phyloP scores from a whole-genome alignment of 176 grass and related monocot species.

The Rhynchospora breviuscula region DNA sequence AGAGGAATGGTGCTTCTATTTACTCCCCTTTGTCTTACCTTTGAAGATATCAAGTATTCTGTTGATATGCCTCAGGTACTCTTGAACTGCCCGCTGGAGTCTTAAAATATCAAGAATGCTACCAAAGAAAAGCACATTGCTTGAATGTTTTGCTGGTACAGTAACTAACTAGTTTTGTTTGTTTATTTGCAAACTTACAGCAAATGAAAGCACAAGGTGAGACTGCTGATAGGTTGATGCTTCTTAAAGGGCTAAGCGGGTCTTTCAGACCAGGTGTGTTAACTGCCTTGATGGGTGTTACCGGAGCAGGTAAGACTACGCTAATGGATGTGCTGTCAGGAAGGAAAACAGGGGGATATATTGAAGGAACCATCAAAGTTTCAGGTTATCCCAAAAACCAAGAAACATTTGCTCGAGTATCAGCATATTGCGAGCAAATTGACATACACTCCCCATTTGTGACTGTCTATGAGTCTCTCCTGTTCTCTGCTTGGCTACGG shows the following conservation, averaged over 20 bases:
- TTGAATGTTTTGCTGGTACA: background rate
- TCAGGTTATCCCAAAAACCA: conserved; percentile 83
- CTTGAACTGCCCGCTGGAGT: background rate
- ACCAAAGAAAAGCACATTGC: background rate
- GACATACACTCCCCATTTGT: conserved; percentile 85
- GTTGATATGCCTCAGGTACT: conserved; percentile 49
- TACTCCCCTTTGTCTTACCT: conserved; percentile 37
- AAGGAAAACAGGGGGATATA: conserved; percentile 72
- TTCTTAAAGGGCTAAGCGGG: conserved; percentile 64
- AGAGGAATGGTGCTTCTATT: conserved; percentile 55
- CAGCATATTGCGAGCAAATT: conserved; percentile 79
- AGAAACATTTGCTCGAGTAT: conserved; percentile 79
- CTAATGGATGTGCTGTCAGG: conserved; percentile 68
- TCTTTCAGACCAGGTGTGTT: conserved; percentile 76
- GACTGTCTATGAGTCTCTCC: conserved; percentile 68
- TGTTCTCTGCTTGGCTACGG: conserved; percentile 53
- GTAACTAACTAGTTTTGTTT: background rate
- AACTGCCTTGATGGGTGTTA: conserved; percentile 81
- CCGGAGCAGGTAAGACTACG: conserved; percentile 83
- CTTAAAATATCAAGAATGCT: background rate
- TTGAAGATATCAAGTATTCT: conserved; percentile 46
- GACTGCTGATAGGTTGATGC: conserved; percentile 35
- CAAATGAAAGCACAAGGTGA: conserved; percentile 68
- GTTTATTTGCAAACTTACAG: background rate
- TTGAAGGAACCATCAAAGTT: conserved; percentile 52